phyloP scores from a whole-genome alignment of 2,329 filamentous ascomycete species.

The Verticillium longisporum region DNA sequence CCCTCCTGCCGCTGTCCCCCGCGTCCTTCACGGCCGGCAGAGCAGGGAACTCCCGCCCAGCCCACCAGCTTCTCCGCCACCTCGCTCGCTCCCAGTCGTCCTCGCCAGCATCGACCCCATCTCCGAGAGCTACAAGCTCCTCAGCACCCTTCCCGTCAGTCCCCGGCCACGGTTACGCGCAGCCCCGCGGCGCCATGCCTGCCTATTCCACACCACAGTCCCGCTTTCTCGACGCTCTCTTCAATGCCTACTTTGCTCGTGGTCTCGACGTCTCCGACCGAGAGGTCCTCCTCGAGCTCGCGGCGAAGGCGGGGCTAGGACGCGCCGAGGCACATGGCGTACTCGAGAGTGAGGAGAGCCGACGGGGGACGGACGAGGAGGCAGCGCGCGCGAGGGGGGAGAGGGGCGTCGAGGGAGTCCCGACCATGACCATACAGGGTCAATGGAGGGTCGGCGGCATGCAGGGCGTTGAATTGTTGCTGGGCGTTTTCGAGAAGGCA shows the following conservation, averaged over 20 bases:
- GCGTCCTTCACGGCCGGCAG: constrained; percentile 18
- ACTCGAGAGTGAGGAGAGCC: constrained; percentile 20
- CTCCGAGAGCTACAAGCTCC: neutral
- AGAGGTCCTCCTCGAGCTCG: constrained; percentile 27
- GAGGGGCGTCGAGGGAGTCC: constrained; percentile 53
- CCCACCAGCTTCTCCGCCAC: constrained; percentile 40
- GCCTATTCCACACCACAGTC: constrained; percentile 25
- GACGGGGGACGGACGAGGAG: constrained; percentile 20
- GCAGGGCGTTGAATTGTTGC: constrained; percentile 59
- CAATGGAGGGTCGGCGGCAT: constrained; percentile 64
- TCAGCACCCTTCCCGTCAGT: constrained; percentile 16
- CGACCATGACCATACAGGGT: constrained; percentile 65
- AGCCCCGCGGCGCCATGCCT: neutral
- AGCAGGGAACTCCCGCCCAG: constrained; percentile 36
- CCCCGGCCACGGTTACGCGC: constrained; percentile 4
- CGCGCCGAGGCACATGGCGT: constrained; percentile 5
- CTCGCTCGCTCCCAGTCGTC: constrained; percentile 18
- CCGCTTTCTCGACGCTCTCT: constrained; percentile 32
- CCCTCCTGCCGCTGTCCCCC: neutral
- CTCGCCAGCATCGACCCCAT: neutral
- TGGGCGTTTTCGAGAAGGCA: constrained; percentile 56
- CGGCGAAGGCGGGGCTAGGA: constrained; percentile 23
- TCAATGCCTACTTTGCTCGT: constrained; percentile 32
- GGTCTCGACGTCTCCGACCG: constrained; percentile 34
- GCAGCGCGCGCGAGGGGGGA: constrained; percentile 20